Base-by-base conservation (phyloP, 208 protist species). In the Trypanosomatidae sp. region DNA sequence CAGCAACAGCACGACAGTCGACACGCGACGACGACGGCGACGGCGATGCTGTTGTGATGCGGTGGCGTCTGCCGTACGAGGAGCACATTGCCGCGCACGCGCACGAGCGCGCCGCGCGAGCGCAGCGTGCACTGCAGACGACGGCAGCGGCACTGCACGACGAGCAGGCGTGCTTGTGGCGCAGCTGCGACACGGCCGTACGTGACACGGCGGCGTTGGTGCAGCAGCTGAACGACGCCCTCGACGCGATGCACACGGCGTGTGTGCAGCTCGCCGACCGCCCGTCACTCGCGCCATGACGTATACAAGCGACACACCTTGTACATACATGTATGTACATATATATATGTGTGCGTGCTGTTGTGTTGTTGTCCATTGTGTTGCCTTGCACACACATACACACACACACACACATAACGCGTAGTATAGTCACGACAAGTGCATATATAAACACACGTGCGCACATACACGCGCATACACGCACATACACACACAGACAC, bases 101-200 rank as follows among this genome's bases (percentile, higher is more conserved):
- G 4, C 43, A 33, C 19, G 39, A 57, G 27, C 64, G 64, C 21
- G 39, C 2, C 49, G 47, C 4, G 52, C 55, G 23, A 38, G 44
- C 6, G 48, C 48, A 22, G 52, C 50, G 32, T 18, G 55, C 56
- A 13, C 61, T 84, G 28, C 51, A 57, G 25, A 30, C 20, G 2
- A 65, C 77, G 2, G 37, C 67, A 30, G 37, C 43, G 6, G 61
- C 51, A 18, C 45, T 88, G 20, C 48, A 68, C 40, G 35, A 71
- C 20, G 78, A 88, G 49, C 69, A 78, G 20, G 33, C 43, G 4
- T 56, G 66, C 43, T 25, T 83, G 46, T 55, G 59, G 23, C 44
- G 19, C 20, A 19, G 51, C 4, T 75, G 63, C 48, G 61, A 60
- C 21, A 54, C 58, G 24, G 48, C 32, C 4, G 66, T 81, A 16